A percentile compares a stretch with the other conserved stretches of the same genome.
Conservation (phyloP, 23 red algal species). For the Gracilariopsis chorda region DNA sequence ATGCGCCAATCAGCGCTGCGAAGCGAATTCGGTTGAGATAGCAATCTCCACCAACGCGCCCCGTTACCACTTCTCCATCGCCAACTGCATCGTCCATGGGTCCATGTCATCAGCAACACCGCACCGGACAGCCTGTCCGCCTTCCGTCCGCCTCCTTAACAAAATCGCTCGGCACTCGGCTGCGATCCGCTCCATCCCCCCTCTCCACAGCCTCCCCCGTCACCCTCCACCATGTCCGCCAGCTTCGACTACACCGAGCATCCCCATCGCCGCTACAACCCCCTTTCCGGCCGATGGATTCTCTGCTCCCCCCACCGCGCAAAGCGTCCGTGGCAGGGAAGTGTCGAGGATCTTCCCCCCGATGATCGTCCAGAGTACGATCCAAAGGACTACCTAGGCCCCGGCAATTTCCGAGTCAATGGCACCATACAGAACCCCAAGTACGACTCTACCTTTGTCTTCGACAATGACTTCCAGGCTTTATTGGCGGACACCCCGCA, state of each 20-base stretch:
- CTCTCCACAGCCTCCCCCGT: neutral
- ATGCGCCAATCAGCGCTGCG: neutral
- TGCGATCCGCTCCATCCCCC: neutral
- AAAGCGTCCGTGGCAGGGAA: slow-evolving; percentile 94
- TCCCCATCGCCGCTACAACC: slow-evolving; percentile 92
- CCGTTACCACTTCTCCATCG: neutral
- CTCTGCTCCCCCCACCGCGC: slow-evolving; percentile 95
- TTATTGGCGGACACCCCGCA: slow-evolving; percentile 72
- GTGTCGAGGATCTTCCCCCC: slow-evolving; percentile 57
- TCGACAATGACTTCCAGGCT: slow-evolving; percentile 96
- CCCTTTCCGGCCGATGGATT: slow-evolving; percentile 70
- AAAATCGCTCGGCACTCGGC: neutral
- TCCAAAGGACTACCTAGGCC: slow-evolving; percentile 87
- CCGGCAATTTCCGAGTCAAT: slow-evolving; percentile 85
- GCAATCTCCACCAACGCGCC: neutral
- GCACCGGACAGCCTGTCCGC: slow-evolving; percentile 4
- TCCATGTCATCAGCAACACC: too few relatives aligned
- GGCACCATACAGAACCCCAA: slow-evolving; percentile 79
- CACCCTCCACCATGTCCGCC: neutral
- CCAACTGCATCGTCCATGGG: neutral
- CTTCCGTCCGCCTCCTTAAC: neutral
- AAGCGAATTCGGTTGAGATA: neutral
- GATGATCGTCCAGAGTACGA: slow-evolving; percentile 90
- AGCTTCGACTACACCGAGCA: slow-evolving; percentile 93
- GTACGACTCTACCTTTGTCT: slow-evolving; percentile 87